phyloP scores from a whole-genome alignment of 768 basidiomycete genomes.

The Lentinula raphanica region DNA sequence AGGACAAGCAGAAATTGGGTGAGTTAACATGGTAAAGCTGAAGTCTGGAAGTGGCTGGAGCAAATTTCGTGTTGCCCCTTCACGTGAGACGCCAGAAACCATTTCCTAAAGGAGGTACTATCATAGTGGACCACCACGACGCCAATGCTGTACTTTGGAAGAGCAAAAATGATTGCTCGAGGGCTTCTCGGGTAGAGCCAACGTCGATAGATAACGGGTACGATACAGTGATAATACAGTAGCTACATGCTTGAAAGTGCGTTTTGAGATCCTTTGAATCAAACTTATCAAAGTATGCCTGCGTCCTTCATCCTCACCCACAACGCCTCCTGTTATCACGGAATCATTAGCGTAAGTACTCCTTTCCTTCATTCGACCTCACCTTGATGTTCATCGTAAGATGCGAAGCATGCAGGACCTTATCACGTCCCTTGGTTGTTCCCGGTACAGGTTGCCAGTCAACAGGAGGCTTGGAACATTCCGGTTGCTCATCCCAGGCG shows the following conservation, averaged over 20 bases:
- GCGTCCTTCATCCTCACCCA: slow-evolving; percentile 31
- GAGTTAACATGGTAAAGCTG: background rate
- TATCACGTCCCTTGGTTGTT: slow-evolving; percentile 38
- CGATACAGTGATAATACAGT: background rate
- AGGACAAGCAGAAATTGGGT: too few relatives aligned
- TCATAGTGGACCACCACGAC: too few relatives aligned
- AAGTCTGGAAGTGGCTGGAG: background rate
- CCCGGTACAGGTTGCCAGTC: slow-evolving; percentile 36
- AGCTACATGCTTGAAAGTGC: background rate
- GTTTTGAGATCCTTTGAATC: background rate
- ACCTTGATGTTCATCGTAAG: slow-evolving; percentile 51
- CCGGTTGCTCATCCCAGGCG: slow-evolving; percentile 39
- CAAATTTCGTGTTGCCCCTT: too few relatives aligned
- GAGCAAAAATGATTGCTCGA: too few relatives aligned
- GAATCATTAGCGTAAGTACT: background rate
- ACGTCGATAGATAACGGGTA: background rate
- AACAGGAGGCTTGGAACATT: slow-evolving; percentile 35
- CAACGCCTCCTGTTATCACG: slow-evolving; percentile 22
- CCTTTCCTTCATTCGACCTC: slow-evolving; percentile 7
- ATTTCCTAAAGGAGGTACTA: too few relatives aligned
- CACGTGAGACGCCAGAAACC: too few relatives aligned
- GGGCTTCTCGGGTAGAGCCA: too few relatives aligned
- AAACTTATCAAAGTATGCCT: background rate
- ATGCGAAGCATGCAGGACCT: slow-evolving; percentile 39
- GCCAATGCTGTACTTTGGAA: too few relatives aligned